Base-by-base conservation (phyloP, 2,329 filamentous ascomycete genomes). In the Trichoderma endophyticum region DNA sequence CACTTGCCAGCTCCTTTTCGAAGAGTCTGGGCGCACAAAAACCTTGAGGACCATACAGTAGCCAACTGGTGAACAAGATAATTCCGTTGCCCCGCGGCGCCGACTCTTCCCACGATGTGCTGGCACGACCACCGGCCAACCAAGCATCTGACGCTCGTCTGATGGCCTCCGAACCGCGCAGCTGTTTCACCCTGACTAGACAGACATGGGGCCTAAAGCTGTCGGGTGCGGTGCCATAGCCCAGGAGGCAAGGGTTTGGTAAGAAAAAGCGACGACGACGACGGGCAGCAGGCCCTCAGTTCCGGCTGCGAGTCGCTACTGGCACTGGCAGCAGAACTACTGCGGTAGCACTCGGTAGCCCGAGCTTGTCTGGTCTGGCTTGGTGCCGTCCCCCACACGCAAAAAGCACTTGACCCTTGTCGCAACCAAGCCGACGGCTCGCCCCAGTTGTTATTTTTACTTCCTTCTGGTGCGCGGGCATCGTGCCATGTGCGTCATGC, bases 391-490 rank as follows among this genome's bases (percentile, higher is more conserved):
- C 69, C 69, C 69, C 69, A 64, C 69, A 71, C 60, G 30, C 64
- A 57, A 28, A 57, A 57, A 68, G 32, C 65, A 43, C 34, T 56
- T 15, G 28, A 57, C 64, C 70, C 64, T 57, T 28, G 57, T 62
- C 56, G 66, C 65, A 63, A 64, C 71, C 71, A 70, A 60, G 66
- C 66, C 66, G 66, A 70, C 71, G 71, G 66, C 71, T 72, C 71
- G 71, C 71, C 66, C 71, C 71, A 72, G 71, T 72, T 62, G 71
- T 72, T 72, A 72, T 72, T 72, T 72, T 70, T 72, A 72, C 64
- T 59, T 72, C 71, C 59, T 54, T 72, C 70, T 72, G 26, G 71
- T 70, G 59, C 66, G 71, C 57, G 66, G 71, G 66, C 65, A 72
- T 70, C 66, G 63, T 72, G 71, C 71, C 71, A 72, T 72, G 71